phyloP scores from a whole-genome alignment of 106 monocot genomes.

The Phalaenopsis equestris region DNA sequence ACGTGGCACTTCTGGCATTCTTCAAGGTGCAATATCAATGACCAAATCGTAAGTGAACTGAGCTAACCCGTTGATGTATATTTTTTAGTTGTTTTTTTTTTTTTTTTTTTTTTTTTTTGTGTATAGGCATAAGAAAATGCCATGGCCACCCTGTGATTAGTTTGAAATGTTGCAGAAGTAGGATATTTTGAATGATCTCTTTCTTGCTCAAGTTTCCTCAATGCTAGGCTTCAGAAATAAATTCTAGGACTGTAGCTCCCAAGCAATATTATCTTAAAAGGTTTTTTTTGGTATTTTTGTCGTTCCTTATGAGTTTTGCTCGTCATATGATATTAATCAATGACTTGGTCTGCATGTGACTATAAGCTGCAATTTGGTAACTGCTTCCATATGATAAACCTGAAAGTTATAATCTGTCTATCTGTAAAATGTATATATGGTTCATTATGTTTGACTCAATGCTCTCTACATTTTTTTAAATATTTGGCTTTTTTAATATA shows the following conservation, averaged over 20 bases:
- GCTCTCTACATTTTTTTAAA: neutral
- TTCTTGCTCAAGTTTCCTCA: neutral
- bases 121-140: neutral
- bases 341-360: too few relatives aligned
- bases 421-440: too few relatives aligned
- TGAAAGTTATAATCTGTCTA: too few relatives aligned
- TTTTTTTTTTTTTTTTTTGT: neutral
- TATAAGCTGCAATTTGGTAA: too few relatives aligned
- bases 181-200: neutral
- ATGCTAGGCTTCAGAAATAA: neutral
- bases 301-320: too few relatives aligned
- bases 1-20: constrained; percentile 79
- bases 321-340: too few relatives aligned
- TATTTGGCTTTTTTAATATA: neutral
- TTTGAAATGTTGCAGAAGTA: neutral
- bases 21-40: constrained; percentile 88
- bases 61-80: neutral
- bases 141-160: neutral
- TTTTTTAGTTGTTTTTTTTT: neutral
- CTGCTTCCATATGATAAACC: too few relatives aligned
- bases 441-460: too few relatives aligned
- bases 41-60: constrained; percentile 61
- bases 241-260: too few relatives aligned
- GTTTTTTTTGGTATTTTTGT: too few relatives aligned
- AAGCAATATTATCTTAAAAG: too few relatives aligned